Conservation (phyloP, 129 eudicot species). For the Tanacetum coccineum region DNA sequence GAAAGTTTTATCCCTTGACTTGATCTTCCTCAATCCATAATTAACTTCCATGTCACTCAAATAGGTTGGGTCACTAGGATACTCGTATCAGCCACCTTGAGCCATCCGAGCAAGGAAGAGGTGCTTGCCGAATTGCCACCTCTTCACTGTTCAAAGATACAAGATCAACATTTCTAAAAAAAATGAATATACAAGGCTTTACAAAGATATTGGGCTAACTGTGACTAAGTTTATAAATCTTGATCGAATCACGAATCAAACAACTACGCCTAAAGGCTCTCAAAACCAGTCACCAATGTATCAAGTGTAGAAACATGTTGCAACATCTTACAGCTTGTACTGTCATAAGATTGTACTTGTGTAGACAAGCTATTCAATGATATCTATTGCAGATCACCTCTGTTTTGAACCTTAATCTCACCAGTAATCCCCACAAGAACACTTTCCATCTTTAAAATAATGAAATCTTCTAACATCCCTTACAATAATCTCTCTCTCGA, state of each 20-base stretch:
- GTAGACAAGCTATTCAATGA: not conserved
- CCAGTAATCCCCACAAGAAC: slow-evolving; percentile 49
- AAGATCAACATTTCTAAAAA: no score
- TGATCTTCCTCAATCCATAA: no score
- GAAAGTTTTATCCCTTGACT: no score
- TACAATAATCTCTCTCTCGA: slow-evolving; percentile 42
- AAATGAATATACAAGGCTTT: no score
- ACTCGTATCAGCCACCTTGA: no score
- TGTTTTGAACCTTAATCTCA: slow-evolving; percentile 17
- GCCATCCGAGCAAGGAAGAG: no score
- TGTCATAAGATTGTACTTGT: not conserved
- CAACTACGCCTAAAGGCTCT: not conserved
- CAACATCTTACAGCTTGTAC: slow-evolving; percentile 1
- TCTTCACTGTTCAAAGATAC: no score
- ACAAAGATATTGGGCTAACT: no score
- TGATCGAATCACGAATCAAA: not conserved
- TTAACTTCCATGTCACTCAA: no score
- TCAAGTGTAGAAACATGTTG: not conserved
- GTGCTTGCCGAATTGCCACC: no score
- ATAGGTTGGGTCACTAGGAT: no score
- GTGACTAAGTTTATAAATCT: not conserved
- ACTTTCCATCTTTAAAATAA: slow-evolving; percentile 39
- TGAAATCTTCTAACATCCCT: slow-evolving; percentile 42
- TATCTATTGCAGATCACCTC: not conserved
- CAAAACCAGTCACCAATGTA: not conserved